Percentiles rank a stretch among this genome's conserved stretches.
phyloP scores from a whole-genome alignment of 768 basidiomycete species.

The Suillus paluster region DNA sequence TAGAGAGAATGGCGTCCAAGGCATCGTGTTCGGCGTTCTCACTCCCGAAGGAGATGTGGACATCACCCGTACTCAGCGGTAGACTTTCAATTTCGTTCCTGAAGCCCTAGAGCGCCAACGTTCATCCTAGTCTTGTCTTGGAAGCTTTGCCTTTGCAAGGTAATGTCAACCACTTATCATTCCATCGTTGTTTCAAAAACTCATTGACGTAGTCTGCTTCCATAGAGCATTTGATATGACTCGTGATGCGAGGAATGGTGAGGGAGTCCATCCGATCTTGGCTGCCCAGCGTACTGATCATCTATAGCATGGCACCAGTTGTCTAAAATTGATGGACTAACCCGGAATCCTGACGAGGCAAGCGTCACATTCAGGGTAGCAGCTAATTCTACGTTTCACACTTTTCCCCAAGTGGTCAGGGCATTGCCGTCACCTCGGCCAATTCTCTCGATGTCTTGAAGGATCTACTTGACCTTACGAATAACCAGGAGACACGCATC shows the following conservation, averaged over 20 bases:
- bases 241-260: conserved; percentile 56
- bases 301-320: conserved; percentile 44
- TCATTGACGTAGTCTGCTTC: conserved; percentile 62
- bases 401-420: conserved; percentile 55
- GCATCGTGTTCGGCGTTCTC: conserved; percentile 72
- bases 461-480: conserved; percentile 40
- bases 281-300: conserved; percentile 3
- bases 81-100: conserved; percentile 3
- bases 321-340: conserved; percentile 62
- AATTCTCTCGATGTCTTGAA: conserved; percentile 47
- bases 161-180: conserved; percentile 25
- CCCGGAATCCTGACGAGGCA: conserved; percentile 84
- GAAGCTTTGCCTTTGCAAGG: conserved; percentile 68
- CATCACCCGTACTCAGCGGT: conserved; percentile 56
- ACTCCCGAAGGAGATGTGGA: conserved; percentile 62
- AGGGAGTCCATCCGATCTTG: conserved; percentile 6
- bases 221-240: conserved; percentile 84
- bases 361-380: conserved; percentile 2
- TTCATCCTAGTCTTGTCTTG: conserved; percentile 50
- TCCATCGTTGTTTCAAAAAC: neutral
- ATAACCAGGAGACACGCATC: conserved; percentile 14
- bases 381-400: conserved; percentile 1
- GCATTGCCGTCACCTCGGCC: conserved; percentile 39
- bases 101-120: neutral
- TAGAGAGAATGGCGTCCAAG: conserved; percentile 58